Evolutionary conservation across 257 asterid genomes (phyloP).

Genomic region (Euphrasia confusa): DNA sequence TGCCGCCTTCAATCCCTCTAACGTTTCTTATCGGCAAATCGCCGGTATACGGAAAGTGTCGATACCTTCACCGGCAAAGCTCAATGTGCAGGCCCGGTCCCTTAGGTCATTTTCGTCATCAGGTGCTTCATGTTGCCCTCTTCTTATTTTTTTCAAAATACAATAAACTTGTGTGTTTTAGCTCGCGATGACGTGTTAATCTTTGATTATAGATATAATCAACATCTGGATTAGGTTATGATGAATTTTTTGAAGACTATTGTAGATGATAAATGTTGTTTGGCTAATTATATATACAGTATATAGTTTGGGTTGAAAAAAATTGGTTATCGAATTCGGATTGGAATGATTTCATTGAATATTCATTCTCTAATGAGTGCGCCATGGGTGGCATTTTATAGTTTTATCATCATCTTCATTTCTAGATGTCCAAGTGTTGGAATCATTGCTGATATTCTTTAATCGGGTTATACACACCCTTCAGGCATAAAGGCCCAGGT

Average conservation of each 20-base stretch:
- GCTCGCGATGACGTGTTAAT: background rate
- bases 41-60: constrained; percentile 27
- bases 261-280: background rate
- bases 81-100: constrained; percentile 46
- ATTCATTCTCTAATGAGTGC: background rate
- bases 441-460: background rate
- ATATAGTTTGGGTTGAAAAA: background rate
- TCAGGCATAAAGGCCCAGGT: constrained; percentile 74
- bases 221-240: background rate
- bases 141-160: background rate
- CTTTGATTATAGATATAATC: background rate
- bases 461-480: constrained; percentile 29
- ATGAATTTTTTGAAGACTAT: constrained; percentile 5
- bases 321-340: no score
- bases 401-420: background rate
- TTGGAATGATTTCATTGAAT: background rate
- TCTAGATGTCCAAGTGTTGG: background rate
- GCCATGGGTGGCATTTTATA: background rate
- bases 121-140: constrained; percentile 34
- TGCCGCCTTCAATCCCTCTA: constrained; percentile 35
- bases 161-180: background rate
- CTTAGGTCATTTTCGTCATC: constrained; percentile 40
- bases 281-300: background rate
- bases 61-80: constrained; percentile 31
- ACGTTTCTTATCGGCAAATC: constrained; percentile 32